A percentile compares a stretch with the other conserved stretches of the same genome.
phyloP scores from a whole-genome alignment of 257 asterid genomes.

The Plantago ovata region DNA sequence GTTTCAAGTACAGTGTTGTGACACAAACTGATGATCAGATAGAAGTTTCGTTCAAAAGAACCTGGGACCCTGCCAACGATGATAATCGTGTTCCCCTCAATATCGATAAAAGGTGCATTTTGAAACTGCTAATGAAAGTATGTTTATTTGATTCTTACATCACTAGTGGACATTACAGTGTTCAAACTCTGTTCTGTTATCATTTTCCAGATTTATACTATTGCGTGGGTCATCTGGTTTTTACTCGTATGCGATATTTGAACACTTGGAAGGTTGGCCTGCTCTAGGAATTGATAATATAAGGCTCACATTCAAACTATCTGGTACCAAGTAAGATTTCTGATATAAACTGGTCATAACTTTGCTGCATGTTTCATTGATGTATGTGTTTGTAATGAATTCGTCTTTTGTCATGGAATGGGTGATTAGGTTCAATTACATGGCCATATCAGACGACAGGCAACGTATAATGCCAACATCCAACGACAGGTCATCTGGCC shows the following conservation, averaged over 20 bases:
- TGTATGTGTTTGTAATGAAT: not conserved
- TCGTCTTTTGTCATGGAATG: not conserved
- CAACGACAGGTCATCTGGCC: slow-evolving; percentile 39
- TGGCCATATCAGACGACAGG: slow-evolving; percentile 62
- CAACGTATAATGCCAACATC: slow-evolving; percentile 67
- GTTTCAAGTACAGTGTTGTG: slow-evolving; percentile 33
- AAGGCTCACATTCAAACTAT: slow-evolving; percentile 72
- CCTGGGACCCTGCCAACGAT: slow-evolving; percentile 29
- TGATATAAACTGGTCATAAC: too few species aligned
- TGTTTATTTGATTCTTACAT: too few species aligned
- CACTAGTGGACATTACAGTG: not conserved
- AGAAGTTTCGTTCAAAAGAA: slow-evolving; percentile 63
- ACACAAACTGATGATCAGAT: slow-evolving; percentile 32
- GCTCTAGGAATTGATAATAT: slow-evolving; percentile 52
- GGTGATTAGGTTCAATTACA: slow-evolving; percentile 51
- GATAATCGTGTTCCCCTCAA: slow-evolving; percentile 33
- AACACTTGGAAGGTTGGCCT: slow-evolving; percentile 76
- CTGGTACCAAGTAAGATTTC: slow-evolving; percentile 25
- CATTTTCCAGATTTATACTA: slow-evolving; percentile 35
- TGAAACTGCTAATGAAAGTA: not conserved
- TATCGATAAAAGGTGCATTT: slow-evolving; percentile 42
- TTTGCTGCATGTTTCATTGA: not conserved
- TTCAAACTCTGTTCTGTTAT: not conserved
- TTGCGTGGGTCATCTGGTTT: slow-evolving; percentile 66
- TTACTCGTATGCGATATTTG: slow-evolving; percentile 63